phyloP scores from a whole-genome alignment of 164 flowering plant species.

The grape (Vitis vinifera) region ASM3070453v1 NC_081819.1:2071501-2072000 shows the following conservation, averaged over 20 bases:
- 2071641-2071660: too few relatives aligned
- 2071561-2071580: slow-evolving; percentile 84
- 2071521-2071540: slow-evolving; percentile 58
- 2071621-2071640: slow-evolving; percentile 59
- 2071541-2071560: slow-evolving; percentile 61
- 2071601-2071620: slow-evolving; percentile 71
- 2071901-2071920: slow-evolving; percentile 67
- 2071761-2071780: slow-evolving; percentile 64
- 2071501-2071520: not conserved
- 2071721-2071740: slow-evolving; percentile 55
- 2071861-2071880: not conserved
- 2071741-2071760: slow-evolving; percentile 78
- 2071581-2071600: slow-evolving; percentile 83
- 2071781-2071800: slow-evolving; percentile 73
- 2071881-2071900: slow-evolving; percentile 64
- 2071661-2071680: too few relatives aligned
- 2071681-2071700: too few relatives aligned
- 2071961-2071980: slow-evolving; percentile 11
- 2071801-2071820: not conserved
- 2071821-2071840: not conserved
- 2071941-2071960: slow-evolving; percentile 44
- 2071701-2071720: slow-evolving; percentile 64
- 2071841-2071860: not conserved
- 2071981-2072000: slow-evolving; percentile 45
- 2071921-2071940: slow-evolving; percentile 44